Evolutionary conservation across 768 basidiomycete genomes (phyloP).

Genomic region (Boletus rufocinnamomeus): DNA sequence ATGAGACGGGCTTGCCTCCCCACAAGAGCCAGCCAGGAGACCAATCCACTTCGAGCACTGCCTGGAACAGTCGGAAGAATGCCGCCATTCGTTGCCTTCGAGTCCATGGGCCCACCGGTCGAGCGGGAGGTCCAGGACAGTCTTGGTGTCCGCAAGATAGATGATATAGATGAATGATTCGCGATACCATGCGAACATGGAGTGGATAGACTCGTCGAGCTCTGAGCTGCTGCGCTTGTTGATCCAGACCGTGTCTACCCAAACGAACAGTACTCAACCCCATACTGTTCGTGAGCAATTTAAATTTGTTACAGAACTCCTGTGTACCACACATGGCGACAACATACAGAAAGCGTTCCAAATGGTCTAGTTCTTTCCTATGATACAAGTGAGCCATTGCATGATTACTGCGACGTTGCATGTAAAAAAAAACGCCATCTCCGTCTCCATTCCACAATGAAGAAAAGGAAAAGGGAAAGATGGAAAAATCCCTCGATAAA

Average conservation of each 20-base stretch:
- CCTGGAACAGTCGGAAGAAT: not conserved
- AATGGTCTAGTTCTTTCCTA: not conserved
- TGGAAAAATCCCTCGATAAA: not conserved
- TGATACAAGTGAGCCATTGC: not conserved
- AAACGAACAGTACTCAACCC: no score
- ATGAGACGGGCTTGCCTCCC: not conserved
- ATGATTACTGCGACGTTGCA: no score
- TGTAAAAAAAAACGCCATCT: not conserved
- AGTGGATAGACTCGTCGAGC: no score
- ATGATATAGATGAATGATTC: conserved; percentile 16
- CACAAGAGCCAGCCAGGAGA: not conserved
- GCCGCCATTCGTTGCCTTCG: not conserved
- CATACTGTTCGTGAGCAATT: no score
- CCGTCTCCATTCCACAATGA: not conserved
- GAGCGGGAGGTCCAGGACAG: conserved; percentile 2
- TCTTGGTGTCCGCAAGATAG: conserved; percentile 9
- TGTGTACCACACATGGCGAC: no score
- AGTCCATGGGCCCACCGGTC: conserved; percentile 17
- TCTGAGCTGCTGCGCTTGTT: no score
- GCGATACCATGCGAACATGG: conserved; percentile 16
- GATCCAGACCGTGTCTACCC: no score
- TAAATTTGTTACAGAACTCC: no score
- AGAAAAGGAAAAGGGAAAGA: not conserved
- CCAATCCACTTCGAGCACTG: no score
- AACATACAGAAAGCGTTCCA: not conserved